Conservation (phyloP, 805 yeast genomes). For the Candida boidinii region DNA sequence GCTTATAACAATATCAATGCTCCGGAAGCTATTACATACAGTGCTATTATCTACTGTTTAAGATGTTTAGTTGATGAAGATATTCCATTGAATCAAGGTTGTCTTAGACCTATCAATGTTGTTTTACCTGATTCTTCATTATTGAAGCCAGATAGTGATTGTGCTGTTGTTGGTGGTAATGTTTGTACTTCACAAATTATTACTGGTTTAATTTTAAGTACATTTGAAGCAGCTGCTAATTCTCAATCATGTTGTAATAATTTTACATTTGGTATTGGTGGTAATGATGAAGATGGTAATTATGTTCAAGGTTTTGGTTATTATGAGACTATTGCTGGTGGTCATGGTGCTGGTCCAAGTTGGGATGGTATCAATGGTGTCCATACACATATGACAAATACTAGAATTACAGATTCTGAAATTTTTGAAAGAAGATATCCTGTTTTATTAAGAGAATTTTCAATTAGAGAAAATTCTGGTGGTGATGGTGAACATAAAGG, state of each 20-base stretch:
- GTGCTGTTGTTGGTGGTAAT: slow-evolving; percentile 93
- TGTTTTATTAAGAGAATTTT: slow-evolving; percentile 62
- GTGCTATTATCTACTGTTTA: slow-evolving; percentile 82
- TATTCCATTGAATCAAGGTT: slow-evolving; percentile 92
- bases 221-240: slow-evolving; percentile 86
- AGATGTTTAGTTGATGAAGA: slow-evolving; percentile 79
- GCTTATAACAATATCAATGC: slow-evolving; percentile 88
- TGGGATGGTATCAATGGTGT: slow-evolving; percentile 89
- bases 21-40: slow-evolving; percentile 80
- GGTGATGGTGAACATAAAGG: slow-evolving; percentile 69
- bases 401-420: slow-evolving; percentile 88
- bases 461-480: slow-evolving; percentile 67
- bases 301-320: slow-evolving; percentile 71
- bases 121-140: slow-evolving; percentile 53
- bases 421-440: slow-evolving; percentile 86
- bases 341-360: slow-evolving; percentile 79
- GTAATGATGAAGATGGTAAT: slow-evolving; percentile 41
- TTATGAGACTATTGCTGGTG: slow-evolving; percentile 93
- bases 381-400: slow-evolving; percentile 90
- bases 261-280: slow-evolving; percentile 83
- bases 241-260: slow-evolving; percentile 96
- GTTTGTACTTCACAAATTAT: slow-evolving; percentile 92
- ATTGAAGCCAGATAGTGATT: slow-evolving; percentile 69
- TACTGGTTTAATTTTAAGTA: slow-evolving; percentile 80
- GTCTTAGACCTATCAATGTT: slow-evolving; percentile 70